A percentile compares a stretch with the other conserved stretches of the same genome.
Conservation (phyloP, 2,329 filamentous ascomycete species). For the Aphanoascus verrucosus region DNA sequence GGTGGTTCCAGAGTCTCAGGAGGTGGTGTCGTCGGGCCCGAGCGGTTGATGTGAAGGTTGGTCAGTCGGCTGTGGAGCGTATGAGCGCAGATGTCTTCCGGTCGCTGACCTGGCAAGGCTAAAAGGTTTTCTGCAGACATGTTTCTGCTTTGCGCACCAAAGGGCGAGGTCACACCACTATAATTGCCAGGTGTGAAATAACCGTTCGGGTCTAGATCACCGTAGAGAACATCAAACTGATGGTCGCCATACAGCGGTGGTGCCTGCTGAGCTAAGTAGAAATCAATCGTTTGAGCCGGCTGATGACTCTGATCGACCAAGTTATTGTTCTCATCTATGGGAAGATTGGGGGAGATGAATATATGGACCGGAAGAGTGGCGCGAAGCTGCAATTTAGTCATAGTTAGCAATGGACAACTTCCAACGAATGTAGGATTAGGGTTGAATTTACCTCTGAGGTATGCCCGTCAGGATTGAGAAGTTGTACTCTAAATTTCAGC, state of each 20-base stretch:
- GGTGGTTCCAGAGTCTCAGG: slow-evolving; percentile 7
- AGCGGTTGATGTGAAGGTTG: slow-evolving; percentile 37
- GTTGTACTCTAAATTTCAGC: slow-evolving; percentile 77
- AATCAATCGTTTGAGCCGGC: slow-evolving; percentile 39
- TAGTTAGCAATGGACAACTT: slow-evolving; percentile 11
- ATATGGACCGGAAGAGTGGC: slow-evolving; percentile 84
- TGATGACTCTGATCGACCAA: slow-evolving; percentile 53
- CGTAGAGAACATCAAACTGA: slow-evolving; percentile 79
- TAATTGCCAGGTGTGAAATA: slow-evolving; percentile 62
- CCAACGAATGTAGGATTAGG: background rate
- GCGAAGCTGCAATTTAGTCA: slow-evolving; percentile 49
- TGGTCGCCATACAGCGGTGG: slow-evolving; percentile 92
- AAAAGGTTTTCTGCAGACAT: slow-evolving; percentile 73
- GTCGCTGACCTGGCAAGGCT: slow-evolving; percentile 40
- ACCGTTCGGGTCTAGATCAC: slow-evolving; percentile 70
- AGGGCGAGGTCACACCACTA: slow-evolving; percentile 69
- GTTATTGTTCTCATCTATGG: slow-evolving; percentile 76
- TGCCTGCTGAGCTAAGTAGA: slow-evolving; percentile 54
- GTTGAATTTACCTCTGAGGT: slow-evolving; percentile 61
- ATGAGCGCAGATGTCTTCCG: slow-evolving; percentile 50
- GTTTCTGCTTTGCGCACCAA: slow-evolving; percentile 56
- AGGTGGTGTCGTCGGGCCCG: slow-evolving; percentile 6
- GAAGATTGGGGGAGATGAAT: slow-evolving; percentile 90
- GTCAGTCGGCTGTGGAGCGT: slow-evolving; percentile 59
- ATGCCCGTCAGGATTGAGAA: slow-evolving; percentile 92